These are phyloP conservation scores for Globisporangium radiosum DNA, from an alignment of 352 stramenopile species.

Conservation along the genomic window DNA sequence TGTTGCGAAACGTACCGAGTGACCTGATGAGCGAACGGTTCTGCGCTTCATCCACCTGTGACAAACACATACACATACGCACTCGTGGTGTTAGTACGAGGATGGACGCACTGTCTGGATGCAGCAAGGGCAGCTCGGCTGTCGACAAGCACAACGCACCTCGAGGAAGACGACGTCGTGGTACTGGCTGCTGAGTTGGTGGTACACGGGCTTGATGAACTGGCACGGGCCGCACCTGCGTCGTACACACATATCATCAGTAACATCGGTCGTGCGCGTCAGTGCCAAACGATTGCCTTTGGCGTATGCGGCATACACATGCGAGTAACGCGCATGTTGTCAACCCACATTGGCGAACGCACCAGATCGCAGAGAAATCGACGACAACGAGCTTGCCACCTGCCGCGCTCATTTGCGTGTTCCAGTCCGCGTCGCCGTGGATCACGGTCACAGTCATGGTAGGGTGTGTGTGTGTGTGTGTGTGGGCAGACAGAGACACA, in stretches of 20 bases:
- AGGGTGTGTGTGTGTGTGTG: too few species aligned
- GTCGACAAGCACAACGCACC: conserved; percentile 11
- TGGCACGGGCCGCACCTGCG: conserved; percentile 72
- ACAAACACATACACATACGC: not conserved
- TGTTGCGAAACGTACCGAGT: conserved; percentile 27
- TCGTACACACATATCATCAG: not conserved
- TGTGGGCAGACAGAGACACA: not conserved
- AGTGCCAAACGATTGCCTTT: not conserved
- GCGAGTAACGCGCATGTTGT: not conserved
- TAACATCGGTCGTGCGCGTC: not conserved
- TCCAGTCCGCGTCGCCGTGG: conserved; percentile 69
- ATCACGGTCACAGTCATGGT: conserved; percentile 72
- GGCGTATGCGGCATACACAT: not conserved
- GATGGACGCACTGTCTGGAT: not conserved
- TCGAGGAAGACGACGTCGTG: conserved; percentile 86
- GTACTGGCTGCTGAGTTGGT: conserved; percentile 77
- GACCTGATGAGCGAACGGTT: conserved; percentile 79
- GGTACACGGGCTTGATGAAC: conserved; percentile 83
- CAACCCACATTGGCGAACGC: conserved; percentile 6
- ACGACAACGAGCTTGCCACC: conserved; percentile 87
- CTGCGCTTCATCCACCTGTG: conserved; percentile 66
- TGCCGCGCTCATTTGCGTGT: conserved; percentile 64
- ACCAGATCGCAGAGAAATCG: conserved; percentile 85
- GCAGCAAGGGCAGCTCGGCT: not conserved
- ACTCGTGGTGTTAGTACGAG: not conserved